Percentiles rank a stretch among this genome's conserved stretches.
Evolutionary conservation across 1,284 basidiomycete species (phyloP).

Genomic region (Leccinum pallidistipes): DNA sequence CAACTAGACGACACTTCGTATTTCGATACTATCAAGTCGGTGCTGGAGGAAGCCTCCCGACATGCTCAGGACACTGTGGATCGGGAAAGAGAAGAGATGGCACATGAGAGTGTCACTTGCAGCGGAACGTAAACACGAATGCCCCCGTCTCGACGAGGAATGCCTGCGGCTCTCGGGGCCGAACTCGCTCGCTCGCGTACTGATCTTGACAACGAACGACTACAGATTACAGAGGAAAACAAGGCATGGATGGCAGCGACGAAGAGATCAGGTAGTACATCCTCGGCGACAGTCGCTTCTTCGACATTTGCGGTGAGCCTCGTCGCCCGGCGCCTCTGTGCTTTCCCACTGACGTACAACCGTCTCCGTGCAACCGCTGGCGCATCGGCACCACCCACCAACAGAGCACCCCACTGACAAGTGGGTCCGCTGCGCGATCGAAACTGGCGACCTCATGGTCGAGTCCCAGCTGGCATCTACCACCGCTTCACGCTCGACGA

Average conservation of each 20-base stretch:
- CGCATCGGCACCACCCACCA: no score
- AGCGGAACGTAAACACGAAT: conserved; percentile 50
- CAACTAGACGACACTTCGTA: conserved; percentile 22
- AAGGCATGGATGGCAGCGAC: conserved; percentile 52
- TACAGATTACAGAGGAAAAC: conserved; percentile 55
- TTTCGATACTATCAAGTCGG: conserved; percentile 33
- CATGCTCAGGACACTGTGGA: conserved; percentile 36
- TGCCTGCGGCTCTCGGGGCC: conserved; percentile 53
- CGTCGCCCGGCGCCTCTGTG: no score
- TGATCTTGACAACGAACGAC: conserved; percentile 58
- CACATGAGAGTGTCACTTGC: conserved; percentile 44
- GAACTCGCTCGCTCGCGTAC: conserved; percentile 55
- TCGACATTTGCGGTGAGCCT: no score
- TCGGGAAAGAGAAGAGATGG: no score
- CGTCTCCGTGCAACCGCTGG: no score
- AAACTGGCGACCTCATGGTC: no score
- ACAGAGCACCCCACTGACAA: no score
- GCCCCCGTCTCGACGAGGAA: conserved; percentile 48
- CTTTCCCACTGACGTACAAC: no score
- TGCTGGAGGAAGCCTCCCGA: conserved; percentile 52
- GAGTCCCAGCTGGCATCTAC: conserved; percentile 70
- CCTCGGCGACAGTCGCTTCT: no score
- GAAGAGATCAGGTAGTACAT: no score
- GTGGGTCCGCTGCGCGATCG: no score
- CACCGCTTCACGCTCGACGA: conserved; percentile 85